Evolutionary conservation across 441 rosid genomes (phyloP).

Genomic region (Adansonia grandidieri): DNA sequence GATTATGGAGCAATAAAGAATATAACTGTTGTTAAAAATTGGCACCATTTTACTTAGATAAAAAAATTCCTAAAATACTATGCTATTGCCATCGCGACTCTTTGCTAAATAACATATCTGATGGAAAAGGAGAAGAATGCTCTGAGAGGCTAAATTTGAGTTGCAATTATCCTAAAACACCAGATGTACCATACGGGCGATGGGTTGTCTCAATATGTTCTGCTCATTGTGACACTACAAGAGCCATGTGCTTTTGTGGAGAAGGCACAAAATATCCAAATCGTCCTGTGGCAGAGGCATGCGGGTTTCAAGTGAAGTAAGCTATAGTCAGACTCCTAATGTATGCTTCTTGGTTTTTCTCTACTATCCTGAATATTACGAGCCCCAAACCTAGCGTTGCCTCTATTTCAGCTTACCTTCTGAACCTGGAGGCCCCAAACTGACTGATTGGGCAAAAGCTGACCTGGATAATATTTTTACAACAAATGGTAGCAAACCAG

Average conservation of each 20-base stretch:
- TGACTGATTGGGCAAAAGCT: slow-evolving; percentile 75
- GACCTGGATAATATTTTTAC: slow-evolving; percentile 78
- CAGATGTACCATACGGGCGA: slow-evolving; percentile 77
- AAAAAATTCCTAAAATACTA: background rate
- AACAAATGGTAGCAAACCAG: slow-evolving; percentile 70
- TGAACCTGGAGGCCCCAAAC: slow-evolving; percentile 63
- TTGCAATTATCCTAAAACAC: slow-evolving; percentile 74
- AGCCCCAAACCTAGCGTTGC: slow-evolving; percentile 19
- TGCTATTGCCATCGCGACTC: slow-evolving; percentile 12
- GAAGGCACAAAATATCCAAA: slow-evolving; percentile 95
- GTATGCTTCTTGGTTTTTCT: slow-evolving; percentile 18
- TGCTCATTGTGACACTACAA: slow-evolving; percentile 81
- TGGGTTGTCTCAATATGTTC: slow-evolving; percentile 96
- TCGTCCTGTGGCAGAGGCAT: slow-evolving; percentile 85
- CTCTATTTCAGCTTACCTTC: slow-evolving; percentile 57
- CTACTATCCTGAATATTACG: slow-evolving; percentile 11
- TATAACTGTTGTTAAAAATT: background rate
- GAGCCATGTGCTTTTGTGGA: slow-evolving; percentile 98
- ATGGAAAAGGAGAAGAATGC: slow-evolving; percentile 77
- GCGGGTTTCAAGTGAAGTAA: slow-evolving; percentile 82
- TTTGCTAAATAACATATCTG: slow-evolving; percentile 25
- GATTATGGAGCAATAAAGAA: slow-evolving; percentile 8
- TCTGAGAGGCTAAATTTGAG: slow-evolving; percentile 60
- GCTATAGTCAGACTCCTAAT: slow-evolving; percentile 29
- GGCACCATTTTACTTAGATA: background rate